These are phyloP conservation scores for Globomyces pollinis-pini DNA, from an alignment of 192 early-diverging fungal genomes.

Conservation along the genomic window DNA sequence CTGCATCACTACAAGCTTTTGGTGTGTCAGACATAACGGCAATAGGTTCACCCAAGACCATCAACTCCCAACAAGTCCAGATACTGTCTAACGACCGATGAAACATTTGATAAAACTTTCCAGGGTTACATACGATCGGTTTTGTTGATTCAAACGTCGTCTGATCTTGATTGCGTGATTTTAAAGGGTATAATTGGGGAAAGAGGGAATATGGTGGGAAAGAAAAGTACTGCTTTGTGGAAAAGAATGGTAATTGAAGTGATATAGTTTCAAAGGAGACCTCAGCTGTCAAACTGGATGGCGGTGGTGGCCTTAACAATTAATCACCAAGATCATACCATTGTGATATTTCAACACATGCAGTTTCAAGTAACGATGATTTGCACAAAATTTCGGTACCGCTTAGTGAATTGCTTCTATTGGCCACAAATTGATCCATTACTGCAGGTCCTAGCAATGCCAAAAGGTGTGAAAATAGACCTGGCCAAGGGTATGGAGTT, in stretches of 20 bases:
- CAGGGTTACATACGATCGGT: constrained; percentile 41
- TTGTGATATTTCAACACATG: constrained; percentile 66
- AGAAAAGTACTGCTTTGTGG: constrained; percentile 8
- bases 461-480: constrained; percentile 71
- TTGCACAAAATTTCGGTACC: constrained; percentile 31
- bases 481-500: constrained; percentile 82
- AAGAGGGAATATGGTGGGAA: constrained; percentile 52
- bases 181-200: constrained; percentile 44
- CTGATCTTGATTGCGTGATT: background rate
- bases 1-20: constrained; percentile 73
- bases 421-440: constrained; percentile 58
- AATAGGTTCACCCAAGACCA: constrained; percentile 83
- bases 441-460: constrained; percentile 68
- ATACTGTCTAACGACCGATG: constrained; percentile 69
- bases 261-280: constrained; percentile 20
- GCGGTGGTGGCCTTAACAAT: constrained; percentile 33
- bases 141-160: constrained; percentile 9
- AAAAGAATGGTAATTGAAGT: constrained; percentile 29
- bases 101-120: constrained; percentile 72
- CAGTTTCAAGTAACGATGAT: constrained; percentile 62
- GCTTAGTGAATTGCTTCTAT: no score
- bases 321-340: constrained; percentile 42
- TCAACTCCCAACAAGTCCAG: constrained; percentile 91
- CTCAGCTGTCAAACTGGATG: constrained; percentile 20
- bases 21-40: constrained; percentile 86